Evolutionary conservation across 345 rosid genomes (phyloP), one percentile per base, ranked within the genome.

Genomic region (Camelina hispida): DNA sequence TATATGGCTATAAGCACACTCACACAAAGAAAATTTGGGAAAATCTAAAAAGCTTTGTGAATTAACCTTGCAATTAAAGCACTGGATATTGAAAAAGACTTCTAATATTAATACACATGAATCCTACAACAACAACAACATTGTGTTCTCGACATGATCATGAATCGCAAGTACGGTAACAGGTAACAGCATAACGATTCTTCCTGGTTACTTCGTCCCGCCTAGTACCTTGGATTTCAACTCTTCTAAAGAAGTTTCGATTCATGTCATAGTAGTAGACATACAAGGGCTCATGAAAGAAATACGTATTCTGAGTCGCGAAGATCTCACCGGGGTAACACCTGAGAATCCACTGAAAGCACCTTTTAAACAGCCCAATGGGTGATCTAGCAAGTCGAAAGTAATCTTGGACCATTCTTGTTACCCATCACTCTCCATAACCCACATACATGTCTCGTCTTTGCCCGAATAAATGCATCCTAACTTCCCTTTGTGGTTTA

Each of bases 401-500:
- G 11, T 46, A 28, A 46, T 3, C 23, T 13, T 34, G 16, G 58
- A 48, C 58, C 70, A 66, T 66, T 66, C 34, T 51, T 66, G 59
- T 13, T 66, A 34, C 22, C 34, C 20, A 11, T 47, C 4, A 35
- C 51, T 50, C 40, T 50, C 70, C 34, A 66, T 16, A 50, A 66
- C 17, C 30, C 43, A 47, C 30, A 66, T 6, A 48, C 69, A 6
- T 6, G 32, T 17, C 18, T 32, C 17, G 6, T 11, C 0, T 0
- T 0, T 0, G 44, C 2, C 11, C 9, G 6, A 16, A 66, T 30
- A 0, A 32, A 66, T 34, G 32, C 30, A 48, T 66, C 44, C 69
- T 66, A 66, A 32, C 44, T 66, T 66, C 44, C 69, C 58, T 48
- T 11, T 17, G 17, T 66, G 4, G 20, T 48, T 65, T n/a, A 65